A percentile compares a stretch with the other conserved stretches of the same genome.
Evolutionary conservation across 2,329 filamentous ascomycete species (phyloP).

Genomic region (Neurospora sp.): DNA sequence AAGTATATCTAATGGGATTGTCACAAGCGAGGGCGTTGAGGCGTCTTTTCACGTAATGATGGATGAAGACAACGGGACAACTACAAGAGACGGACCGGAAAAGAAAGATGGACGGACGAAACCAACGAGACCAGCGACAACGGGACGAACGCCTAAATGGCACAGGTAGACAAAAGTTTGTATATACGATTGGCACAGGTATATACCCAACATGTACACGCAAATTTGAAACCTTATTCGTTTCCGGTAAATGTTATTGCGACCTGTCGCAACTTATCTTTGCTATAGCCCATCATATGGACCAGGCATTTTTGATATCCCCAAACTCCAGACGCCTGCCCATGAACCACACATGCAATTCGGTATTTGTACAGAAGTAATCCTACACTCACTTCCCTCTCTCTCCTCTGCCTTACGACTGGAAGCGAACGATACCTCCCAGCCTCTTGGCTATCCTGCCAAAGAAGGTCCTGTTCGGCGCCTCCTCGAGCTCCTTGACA

Average conservation of each 20-base stretch:
- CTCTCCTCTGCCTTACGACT: slow-evolving; percentile 24
- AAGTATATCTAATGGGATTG: slow-evolving; percentile 56
- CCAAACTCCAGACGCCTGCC: slow-evolving; percentile 12
- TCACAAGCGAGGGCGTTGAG: slow-evolving; percentile 4
- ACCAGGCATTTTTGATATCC: not conserved
- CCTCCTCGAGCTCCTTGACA: slow-evolving; percentile 51
- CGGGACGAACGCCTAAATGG: slow-evolving; percentile 2
- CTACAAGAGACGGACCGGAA: not conserved
- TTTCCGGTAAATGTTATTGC: not conserved
- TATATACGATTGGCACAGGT: not conserved
- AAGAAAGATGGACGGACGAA: not conserved
- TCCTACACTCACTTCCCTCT: not conserved
- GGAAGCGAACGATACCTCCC: slow-evolving; percentile 49
- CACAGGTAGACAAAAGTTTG: slow-evolving; percentile 8
- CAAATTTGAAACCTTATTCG: not conserved
- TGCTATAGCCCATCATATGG: not conserved
- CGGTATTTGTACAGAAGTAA: slow-evolving; percentile 4
- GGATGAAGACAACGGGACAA: not conserved
- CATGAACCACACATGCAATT: slow-evolving; percentile 8
- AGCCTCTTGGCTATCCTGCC: slow-evolving; percentile 42
- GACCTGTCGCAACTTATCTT: not conserved
- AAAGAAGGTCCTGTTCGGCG: slow-evolving; percentile 46
- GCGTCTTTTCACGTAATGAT: not conserved
- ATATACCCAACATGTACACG: not conserved
- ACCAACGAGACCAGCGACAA: not conserved